Base-by-base conservation (phyloP, 768 basidiomycete species). In the Pholiota microspora region DNA sequence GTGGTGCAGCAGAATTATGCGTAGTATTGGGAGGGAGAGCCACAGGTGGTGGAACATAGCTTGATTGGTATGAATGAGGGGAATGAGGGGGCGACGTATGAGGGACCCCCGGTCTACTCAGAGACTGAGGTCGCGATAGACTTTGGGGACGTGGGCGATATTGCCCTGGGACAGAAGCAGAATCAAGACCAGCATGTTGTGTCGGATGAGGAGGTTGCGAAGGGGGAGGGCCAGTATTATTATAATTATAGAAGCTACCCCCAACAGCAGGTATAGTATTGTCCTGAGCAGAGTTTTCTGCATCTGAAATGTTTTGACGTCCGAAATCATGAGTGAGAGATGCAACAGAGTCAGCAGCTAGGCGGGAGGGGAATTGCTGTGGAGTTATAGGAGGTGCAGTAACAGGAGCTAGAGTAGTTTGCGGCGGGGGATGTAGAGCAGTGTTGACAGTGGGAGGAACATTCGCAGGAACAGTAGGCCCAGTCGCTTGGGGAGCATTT, bases 291-390 rank as follows among this genome's bases (percentile, higher is more conserved):
- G 58, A 32, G 10, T 9, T 21, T 16, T 16, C 21, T 42, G 53
- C 44, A 18, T 51, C 57, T 21, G 73, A 71, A 18, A 79, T 63
- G n/a, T 58, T 66, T 23, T 75, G 69, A 32, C 69, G 65, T 35
- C 66, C 67, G 52, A 81, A 75, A 42, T 74, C 71, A 54, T 74
- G 68, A 3, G 69, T 59, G 15, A 78, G 66, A 15, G 68, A 59
- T 49, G 65, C 44, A 21, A 74, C 60, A 29, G 70, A 58, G 56
- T 69, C 66, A 27, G 34, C 49, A 31, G 29, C 12, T 18, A 3
- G 23, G 4, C 18, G n/a, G 15, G 16, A 16, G 4, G 46, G 29
- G 10, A 16, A 18, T 1, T 48, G 46, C 16, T 29, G 46, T n/a
- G 6, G 46, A n/a, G n/a, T n/a, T n/a, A n/a, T 29, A n/a, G 29